phyloP scores from a whole-genome alignment of 2,329 filamentous ascomycete species.

The Trichoderma atrobrunneum region DNA sequence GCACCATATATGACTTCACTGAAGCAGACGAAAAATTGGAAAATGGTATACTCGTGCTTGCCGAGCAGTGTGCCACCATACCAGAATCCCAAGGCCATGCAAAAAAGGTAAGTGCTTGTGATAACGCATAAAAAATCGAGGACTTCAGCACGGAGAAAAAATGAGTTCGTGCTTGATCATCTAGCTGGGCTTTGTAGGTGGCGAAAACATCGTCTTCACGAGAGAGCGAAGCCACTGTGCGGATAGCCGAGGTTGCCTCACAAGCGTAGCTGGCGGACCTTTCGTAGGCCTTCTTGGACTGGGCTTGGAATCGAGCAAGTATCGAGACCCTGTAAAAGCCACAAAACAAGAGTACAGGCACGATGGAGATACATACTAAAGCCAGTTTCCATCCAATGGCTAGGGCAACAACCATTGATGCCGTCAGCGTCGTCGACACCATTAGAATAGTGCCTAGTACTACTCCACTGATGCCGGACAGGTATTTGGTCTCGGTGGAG shows the following conservation, averaged over 20 bases:
- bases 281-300: neutral
- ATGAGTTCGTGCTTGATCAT: neutral
- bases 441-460: neutral
- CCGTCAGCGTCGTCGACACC: neutral
- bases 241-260: conserved; percentile 20
- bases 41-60: neutral
- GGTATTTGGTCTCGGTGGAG: neutral
- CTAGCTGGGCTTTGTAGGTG: conserved; percentile 29
- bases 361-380: neutral
- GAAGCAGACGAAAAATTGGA: neutral
- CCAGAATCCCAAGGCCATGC: conserved; percentile 2
- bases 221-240: conserved; percentile 59
- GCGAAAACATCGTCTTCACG: conserved; percentile 55
- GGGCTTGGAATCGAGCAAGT: neutral
- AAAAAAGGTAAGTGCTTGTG: neutral
- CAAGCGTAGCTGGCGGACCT: neutral
- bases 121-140: neutral
- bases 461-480: neutral
- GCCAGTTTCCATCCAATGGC: conserved; percentile 1
- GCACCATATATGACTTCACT: neutral
- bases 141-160: neutral
- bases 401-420: neutral
- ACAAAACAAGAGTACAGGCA: neutral
- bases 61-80: neutral
- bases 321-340: neutral